Base-by-base conservation (phyloP, 1,284 basidiomycete genomes). In the Papiliotrema terrestris region DNA sequence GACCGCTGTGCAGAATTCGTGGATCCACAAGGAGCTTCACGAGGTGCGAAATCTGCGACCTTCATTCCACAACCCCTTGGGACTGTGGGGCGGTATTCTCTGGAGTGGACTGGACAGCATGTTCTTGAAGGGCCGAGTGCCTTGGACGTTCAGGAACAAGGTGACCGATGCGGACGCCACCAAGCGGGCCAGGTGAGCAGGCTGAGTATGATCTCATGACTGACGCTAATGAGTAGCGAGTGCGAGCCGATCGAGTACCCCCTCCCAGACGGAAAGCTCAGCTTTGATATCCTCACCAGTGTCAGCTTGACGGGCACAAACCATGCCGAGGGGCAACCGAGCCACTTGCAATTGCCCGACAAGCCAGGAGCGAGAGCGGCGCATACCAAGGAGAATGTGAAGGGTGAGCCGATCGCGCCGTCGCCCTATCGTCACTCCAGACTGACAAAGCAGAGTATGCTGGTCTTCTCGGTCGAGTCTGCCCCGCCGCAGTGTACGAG, bases 401-500 rank as follows among this genome's bases (percentile, higher is more conserved):
- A 80, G 19, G 67, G 71, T 71, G 45, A 61, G 67, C 59, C 19
- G 6, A 5, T 11, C 6, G 29, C 11, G 29, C 29, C n/a, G n/a
- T n/a, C n/a, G n/a, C n/a, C n/a, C n/a, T n/a, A n/a, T n/a, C n/a
- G n/a, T n/a, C n/a, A n/a, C 11, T 32, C 29, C 11, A 6, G 29
- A 32, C 43, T 45, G 43, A 45, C 23, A 2, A 36, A 20, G 26
- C 48, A 69, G 84, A 90, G 63, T 98, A 86, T 71, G 95, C 87
- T 2, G 92, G 93, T 17, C 78, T 97, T 26, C 81, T 98, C 23
- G 89, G 88, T 1, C 82, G 87, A 8, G 94, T 88, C 17, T 98
- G 96, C 77, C 96, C 95, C 0, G 96, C 96, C 0, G 91, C 86
- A 3, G 96, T 98, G 29, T 98, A 98, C 77, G 95, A 98, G 79